Percentiles rank a stretch among this genome's conserved stretches.
phyloP scores from a whole-genome alignment of 306 rosid species.

The Canavalia ensiformis region DNA sequence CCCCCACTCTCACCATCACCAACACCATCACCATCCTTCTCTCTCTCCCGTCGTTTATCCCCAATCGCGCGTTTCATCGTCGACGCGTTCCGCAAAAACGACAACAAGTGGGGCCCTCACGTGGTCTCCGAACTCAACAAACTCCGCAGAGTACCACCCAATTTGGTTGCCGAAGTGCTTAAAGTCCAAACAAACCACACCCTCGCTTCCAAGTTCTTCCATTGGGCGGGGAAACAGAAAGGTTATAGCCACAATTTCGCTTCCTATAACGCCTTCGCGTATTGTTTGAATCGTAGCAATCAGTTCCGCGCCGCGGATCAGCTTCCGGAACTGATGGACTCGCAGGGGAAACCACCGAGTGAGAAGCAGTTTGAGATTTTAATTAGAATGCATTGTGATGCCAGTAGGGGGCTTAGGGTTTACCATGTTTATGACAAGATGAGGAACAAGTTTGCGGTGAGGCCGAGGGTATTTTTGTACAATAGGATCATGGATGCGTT shows the following conservation, averaged over 20 bases:
- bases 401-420: conserved; percentile 76
- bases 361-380: conserved; percentile 91
- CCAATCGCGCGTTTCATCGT: conserved; percentile 77
- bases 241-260: conserved; percentile 77
- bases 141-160: conserved; percentile 80
- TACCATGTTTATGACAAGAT: conserved; percentile 78
- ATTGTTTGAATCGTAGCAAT: conserved; percentile 70
- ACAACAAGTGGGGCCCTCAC: conserved; percentile 64
- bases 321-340: conserved; percentile 78
- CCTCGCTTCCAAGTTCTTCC: conserved; percentile 77
- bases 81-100: conserved; percentile 73
- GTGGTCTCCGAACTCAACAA: conserved; percentile 74
- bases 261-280: conserved; percentile 78
- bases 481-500: conserved; percentile 84
- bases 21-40: conserved; percentile 44
- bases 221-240: conserved; percentile 80
- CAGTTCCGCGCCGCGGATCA: conserved; percentile 72
- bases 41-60: conserved; percentile 64
- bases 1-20: not conserved
- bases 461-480: conserved; percentile 79
- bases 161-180: conserved; percentile 81
- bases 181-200: conserved; percentile 64
- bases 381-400: conserved; percentile 78
- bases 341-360: conserved; percentile 85
- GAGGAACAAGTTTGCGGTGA: conserved; percentile 74